Conservation (phyloP, 2,329 filamentous ascomycete species). For the Cladosporium austrohemisphaericum region DNA sequence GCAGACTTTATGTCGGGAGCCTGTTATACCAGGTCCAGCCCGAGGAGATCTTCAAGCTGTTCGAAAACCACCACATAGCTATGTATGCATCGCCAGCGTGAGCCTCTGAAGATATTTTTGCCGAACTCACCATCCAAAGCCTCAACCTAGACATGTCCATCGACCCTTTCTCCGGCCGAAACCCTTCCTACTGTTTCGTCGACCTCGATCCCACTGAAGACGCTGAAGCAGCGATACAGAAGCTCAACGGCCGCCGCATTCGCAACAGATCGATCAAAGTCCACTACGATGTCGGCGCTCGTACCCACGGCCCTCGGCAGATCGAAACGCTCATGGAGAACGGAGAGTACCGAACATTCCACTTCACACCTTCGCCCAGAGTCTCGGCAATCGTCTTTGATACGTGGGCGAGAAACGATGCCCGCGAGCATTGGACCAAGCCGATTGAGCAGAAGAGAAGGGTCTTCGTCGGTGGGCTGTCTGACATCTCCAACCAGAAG, state of each 20-base stretch:
- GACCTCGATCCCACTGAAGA: conserved; percentile 58
- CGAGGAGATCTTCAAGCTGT: conserved; percentile 21
- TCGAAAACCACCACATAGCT: conserved; percentile 17
- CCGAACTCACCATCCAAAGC: conserved; percentile 26
- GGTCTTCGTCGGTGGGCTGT: conserved; percentile 47
- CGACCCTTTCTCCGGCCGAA: conserved; percentile 64
- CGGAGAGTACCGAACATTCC: neutral
- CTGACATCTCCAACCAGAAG: conserved; percentile 41
- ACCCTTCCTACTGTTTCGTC: conserved; percentile 72
- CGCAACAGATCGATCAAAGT: conserved; percentile 60
- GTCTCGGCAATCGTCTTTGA: conserved; percentile 30
- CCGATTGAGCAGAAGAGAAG: conserved; percentile 38
- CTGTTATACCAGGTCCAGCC: conserved; percentile 53
- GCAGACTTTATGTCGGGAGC: conserved; percentile 50
- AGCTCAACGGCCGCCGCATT: conserved; percentile 53
- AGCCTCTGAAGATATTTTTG: neutral
- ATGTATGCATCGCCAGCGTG: conserved; percentile 30
- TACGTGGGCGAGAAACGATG: conserved; percentile 42
- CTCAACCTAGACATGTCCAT: conserved; percentile 65
- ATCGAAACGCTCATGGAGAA: neutral
- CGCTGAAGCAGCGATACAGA: conserved; percentile 56
- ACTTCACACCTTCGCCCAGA: neutral
- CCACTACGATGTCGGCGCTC: conserved; percentile 36
- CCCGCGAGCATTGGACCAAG: conserved; percentile 31
- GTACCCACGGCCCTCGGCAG: neutral